Base-by-base conservation (phyloP, 2,329 filamentous ascomycete species). In the Gyromitra esculenta region DNA sequence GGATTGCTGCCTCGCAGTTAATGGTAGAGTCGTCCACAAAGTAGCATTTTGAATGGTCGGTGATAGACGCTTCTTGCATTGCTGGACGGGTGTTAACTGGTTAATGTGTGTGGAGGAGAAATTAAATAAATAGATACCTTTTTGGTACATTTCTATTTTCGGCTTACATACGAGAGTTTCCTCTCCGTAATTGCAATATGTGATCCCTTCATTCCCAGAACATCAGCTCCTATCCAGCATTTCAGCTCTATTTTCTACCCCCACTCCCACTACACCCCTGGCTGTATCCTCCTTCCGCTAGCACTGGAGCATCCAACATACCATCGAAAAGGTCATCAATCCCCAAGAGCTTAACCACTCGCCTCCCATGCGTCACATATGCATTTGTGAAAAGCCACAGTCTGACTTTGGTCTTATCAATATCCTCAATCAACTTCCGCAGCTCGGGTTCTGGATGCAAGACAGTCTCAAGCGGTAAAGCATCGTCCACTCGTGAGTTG, bases 341-440 rank as follows among this genome's bases (percentile, higher is more conserved):
- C 1, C 88, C 90, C 1, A 99, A 86, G 21, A 99, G 85, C 76
- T 87, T 89, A 11, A 97, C 89, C 0, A 99, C 96, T 54, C 94
- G 86, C 81, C 89, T 90, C 41, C 90, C 96, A 82, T 99, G 96
- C 43, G 87, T 98, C 79, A 96, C 86, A 81, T 99, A 97, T 25
- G 96, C 96, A 82, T 99, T 99, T 1, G 96, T 99, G 81, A 99
- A 91, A 1, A 99, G 89, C 96, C 96, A 99, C 39, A 94, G 86
- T 79, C 90, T 93, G 79, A 97, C 92, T 83, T 96, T 96, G 81
- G 86, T 88, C 75, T 84, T 91, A 84, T 99, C 94, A 69, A 99
- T 90, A 79, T 94, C 92, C 83, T 91, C 86, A 5, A 99, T 89
- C 59, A 99, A 84, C 81, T 88, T 86, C 64, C 93, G 90, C 54